Evolutionary conservation across 768 basidiomycete species (phyloP), one percentile per base, ranked within the genome.

Genomic region (Leccinum boreale): DNA sequence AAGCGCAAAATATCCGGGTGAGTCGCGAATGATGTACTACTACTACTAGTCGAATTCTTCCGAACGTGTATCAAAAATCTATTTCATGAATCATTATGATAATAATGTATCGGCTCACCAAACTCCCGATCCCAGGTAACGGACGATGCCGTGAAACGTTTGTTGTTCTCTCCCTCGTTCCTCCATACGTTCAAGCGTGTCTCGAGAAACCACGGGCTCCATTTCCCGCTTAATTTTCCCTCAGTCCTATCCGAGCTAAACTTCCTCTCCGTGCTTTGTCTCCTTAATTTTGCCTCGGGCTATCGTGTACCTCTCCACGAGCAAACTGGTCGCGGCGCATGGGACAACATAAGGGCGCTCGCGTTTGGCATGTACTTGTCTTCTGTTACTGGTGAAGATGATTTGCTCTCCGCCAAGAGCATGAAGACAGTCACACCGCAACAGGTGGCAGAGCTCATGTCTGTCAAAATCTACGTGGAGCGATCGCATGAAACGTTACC

Each of bases 281-380:
- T 94, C 15, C 79, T 96, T 33, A 94, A 94, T 70, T 91, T 94
- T 69, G 89, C 81, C 5, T 90, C 89, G 1, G 90, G 89, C 35
- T 94, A 90, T 70, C 87, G 90, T 24, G 76, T 79, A 5, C 83
- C 87, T 5, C 79, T 95, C 39, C 91, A 90, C 70, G 72, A 74
- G 14, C 82, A 84, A 56, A 87, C 87, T 3, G 84, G 86, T 14
- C 84, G 90, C 44, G 92, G 92, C 21, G 90, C 91, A 60, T 93
- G 86, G 81, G 90, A 94, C 70, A 85, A 83, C 55, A 89, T 94
- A 65, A 81, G 88, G 52, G 86, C 85, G 3, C 80, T 95, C 52
- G 77, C 83, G 29, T 84, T 93, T 65, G 81, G 85, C 14, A 73
- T 92, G 61, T 92, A 87, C 72, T 78, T 94, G 60, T 79, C 83